Percentiles rank a stretch among this genome's conserved stretches.
Evolutionary conservation across 2,329 filamentous ascomycete species (phyloP).

Genomic region (Mycosphaerella arachidis): DNA sequence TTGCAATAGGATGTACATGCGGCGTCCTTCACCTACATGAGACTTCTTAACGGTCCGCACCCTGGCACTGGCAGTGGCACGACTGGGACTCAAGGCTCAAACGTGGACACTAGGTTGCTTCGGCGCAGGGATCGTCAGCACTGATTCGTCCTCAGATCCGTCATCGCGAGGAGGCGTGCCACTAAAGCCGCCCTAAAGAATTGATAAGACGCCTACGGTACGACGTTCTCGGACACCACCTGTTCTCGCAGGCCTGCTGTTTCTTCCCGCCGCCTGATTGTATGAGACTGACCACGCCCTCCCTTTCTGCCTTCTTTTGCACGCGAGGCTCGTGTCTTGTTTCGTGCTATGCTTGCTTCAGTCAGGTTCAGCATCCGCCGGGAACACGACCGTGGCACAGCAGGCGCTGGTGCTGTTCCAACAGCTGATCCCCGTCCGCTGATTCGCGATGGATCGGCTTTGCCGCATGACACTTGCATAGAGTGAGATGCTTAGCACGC

Average conservation of each 20-base stretch:
- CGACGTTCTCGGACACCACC: background rate
- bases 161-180: background rate
- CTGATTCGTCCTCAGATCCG: background rate
- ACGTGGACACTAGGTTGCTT: background rate
- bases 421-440: conserved; percentile 3
- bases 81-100: background rate
- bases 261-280: background rate
- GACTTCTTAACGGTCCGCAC: background rate
- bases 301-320: background rate
- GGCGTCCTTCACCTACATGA: background rate
- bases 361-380: background rate
- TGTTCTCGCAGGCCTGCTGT: background rate
- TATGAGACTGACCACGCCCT: background rate
- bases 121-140: background rate
- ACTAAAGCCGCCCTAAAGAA: background rate
- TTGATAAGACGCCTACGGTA: background rate
- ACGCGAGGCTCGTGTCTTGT: background rate
- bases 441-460: conserved; percentile 7
- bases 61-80: background rate
- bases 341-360: conserved; percentile 1
- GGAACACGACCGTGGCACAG: background rate
- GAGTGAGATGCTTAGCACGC: conserved; percentile 3
- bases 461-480: conserved; percentile 1
- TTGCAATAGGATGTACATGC: background rate
- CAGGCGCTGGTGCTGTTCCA: background rate